A percentile compares a stretch with the other conserved stretches of the same genome.
These are phyloP conservation scores for Apiospora phragmitis DNA, from an alignment of 2,329 filamentous ascomycete genomes.

Conservation along the genomic window DNA sequence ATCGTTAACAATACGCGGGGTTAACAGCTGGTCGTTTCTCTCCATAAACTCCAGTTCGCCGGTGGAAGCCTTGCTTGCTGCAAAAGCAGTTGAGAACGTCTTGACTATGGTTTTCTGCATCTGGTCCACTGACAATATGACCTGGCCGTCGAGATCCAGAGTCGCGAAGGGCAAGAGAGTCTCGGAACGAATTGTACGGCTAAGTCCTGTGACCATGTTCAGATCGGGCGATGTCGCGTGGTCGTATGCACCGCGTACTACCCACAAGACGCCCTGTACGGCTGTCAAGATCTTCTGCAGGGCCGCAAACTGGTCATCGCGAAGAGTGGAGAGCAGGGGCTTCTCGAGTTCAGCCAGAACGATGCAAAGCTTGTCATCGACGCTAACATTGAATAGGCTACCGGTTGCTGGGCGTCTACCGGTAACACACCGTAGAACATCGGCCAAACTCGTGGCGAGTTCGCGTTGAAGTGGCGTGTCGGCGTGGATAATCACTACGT, in stretches of 20 bases:
- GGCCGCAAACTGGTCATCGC: constrained; percentile 36
- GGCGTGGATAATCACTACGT: constrained; percentile 41
- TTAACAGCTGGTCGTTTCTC: constrained; percentile 20
- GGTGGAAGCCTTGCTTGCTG: constrained; percentile 9
- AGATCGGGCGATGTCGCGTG: constrained; percentile 31
- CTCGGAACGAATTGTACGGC: constrained; percentile 28
- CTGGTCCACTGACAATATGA: constrained; percentile 16
- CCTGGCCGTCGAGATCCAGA: constrained; percentile 27
- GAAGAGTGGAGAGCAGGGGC: constrained; percentile 42
- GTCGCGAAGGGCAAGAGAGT: constrained; percentile 20
- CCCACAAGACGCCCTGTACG: constrained; percentile 36
- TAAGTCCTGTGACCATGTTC: constrained; percentile 25
- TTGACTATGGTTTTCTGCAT: neutral
- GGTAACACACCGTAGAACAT: constrained; percentile 25
- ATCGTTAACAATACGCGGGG: constrained; percentile 22
- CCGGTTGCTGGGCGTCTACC: constrained; percentile 34
- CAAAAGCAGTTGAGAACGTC: constrained; percentile 24
- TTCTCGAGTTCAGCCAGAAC: constrained; percentile 46
- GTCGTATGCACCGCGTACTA: constrained; percentile 35
- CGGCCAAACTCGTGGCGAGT: constrained; percentile 34
- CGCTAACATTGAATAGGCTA: constrained; percentile 29
- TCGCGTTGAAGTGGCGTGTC: constrained; percentile 33
- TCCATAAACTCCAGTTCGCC: constrained; percentile 26
- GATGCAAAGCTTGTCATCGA: constrained; percentile 40
- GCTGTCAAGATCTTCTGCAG: constrained; percentile 30